Base-by-base conservation (phyloP, 2,329 filamentous ascomycete genomes). In the Catunica adiposa region DNA sequence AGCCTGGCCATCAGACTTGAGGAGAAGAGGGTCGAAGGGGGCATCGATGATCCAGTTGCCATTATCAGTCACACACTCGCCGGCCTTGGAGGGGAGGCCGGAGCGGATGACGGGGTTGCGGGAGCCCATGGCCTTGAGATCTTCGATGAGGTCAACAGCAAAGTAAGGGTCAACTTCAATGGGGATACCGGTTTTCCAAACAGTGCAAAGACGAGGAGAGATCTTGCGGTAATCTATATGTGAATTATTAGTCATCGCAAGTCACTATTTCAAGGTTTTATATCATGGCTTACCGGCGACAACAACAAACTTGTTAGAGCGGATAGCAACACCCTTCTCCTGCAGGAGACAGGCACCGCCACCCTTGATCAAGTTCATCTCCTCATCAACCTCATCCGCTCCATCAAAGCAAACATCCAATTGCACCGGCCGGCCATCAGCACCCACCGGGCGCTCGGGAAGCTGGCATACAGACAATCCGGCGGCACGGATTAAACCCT, bases 291-390 rank as follows among this genome's bases (percentile, higher is more conserved):
- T 69, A 86, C 83, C 84, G 56, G 87, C 88, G 57, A 94, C 87
- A 63, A 86, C 90, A 60, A 96, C 76, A 64, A 96, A 95, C 66
- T 86, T 86, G 69, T 81, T 85, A 2, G 88, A 84, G 52, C 84
- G 79, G 59, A 87, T 80, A 3, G 89, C 89, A 3, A 98, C 89
- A 37, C 98, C 75, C 73, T 98, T 98, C 72, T 98, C 92, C 69
- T 97, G 92, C 72, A 95, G 94, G 56, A 97, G 71, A 69, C 92
- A 98, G n/a, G 89, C 92, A 58, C 92, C 92, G 52, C 92, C 92
- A 55, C 92, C 92, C 73, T 97, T 97, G 73, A 98, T 97, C 66
- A 90, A 88, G 70, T 97, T 98, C 59, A 98, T 71, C 54, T 94
- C 86, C 50, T 87, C 82, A 66, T 98, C 92, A 31, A 98, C 89